A percentile compares a stretch with the other conserved stretches of the same genome.
phyloP scores from a whole-genome alignment of 139 green algal species.

The Micractinium conductrix region DNA sequence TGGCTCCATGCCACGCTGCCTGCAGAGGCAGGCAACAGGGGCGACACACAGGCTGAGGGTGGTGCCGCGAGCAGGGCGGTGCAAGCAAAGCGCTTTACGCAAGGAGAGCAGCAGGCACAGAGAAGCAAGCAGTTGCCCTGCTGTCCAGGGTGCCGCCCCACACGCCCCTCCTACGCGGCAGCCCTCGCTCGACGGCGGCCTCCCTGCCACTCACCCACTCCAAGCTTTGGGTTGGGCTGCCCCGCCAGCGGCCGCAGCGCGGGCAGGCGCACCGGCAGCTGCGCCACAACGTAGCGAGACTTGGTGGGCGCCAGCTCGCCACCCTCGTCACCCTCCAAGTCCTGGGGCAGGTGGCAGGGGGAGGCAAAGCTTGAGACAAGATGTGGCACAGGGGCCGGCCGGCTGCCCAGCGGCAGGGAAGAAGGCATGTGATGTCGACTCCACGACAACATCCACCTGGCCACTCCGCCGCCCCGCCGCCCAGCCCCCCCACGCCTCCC shows the following conservation, averaged over 20 bases:
- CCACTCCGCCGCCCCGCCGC: background rate
- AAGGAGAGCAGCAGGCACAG: background rate
- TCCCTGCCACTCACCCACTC: conserved; percentile 75
- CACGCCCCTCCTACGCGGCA: no score
- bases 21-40: conserved; percentile 20
- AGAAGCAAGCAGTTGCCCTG: no score
- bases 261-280: conserved; percentile 65
- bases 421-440: no score
- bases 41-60: background rate
- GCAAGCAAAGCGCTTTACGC: background rate
- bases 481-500: background rate
- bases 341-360: background rate
- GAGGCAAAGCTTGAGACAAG: background rate
- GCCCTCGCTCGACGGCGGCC: no score
- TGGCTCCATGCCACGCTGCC: conserved; percentile 68
- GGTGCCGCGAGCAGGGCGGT: background rate
- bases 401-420: background rate
- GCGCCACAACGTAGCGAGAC: conserved; percentile 63
- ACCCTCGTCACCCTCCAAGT: background rate
- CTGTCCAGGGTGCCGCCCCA: no score
- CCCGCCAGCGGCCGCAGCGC: conserved; percentile 49
- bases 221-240: conserved; percentile 73
- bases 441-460: no score
- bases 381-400: background rate
- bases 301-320: conserved; percentile 22